These are phyloP conservation scores for Kuraishia ogatae DNA, from an alignment of 805 yeast species.

Conservation along the genomic window DNA sequence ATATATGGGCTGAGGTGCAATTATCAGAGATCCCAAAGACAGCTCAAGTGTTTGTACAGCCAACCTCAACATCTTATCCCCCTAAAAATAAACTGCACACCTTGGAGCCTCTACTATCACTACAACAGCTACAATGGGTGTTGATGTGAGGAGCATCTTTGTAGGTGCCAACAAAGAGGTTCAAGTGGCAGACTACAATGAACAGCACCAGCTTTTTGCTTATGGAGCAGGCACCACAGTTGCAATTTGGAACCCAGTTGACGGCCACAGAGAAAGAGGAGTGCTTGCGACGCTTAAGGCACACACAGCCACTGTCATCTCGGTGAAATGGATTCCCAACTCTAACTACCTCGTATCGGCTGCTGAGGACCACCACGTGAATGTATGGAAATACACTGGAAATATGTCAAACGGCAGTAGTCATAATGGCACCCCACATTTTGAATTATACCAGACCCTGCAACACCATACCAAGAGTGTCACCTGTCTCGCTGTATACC, in stretches of 20 bases:
- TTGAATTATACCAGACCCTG: slow-evolving; percentile 19
- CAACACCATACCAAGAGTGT: slow-evolving; percentile 41
- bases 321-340: slow-evolving; percentile 48
- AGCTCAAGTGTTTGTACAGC: neutral
- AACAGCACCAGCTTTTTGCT: slow-evolving; percentile 36
- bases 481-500: slow-evolving; percentile 38
- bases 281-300: slow-evolving; percentile 48
- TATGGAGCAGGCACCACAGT: slow-evolving; percentile 62
- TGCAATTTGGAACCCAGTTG: slow-evolving; percentile 63
- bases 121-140: neutral
- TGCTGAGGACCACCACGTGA: slow-evolving; percentile 57
- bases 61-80: too few species aligned
- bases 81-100: neutral
- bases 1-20: neutral
- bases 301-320: slow-evolving; percentile 56
- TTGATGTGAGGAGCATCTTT: slow-evolving; percentile 39
- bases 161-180: slow-evolving; percentile 68
- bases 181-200: slow-evolving; percentile 45
- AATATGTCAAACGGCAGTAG: slow-evolving; percentile 3
- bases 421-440: slow-evolving; percentile 13
- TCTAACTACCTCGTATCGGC: slow-evolving; percentile 45
- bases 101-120: neutral
- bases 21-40: neutral
- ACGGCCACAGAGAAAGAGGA: slow-evolving; percentile 28
- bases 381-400: slow-evolving; percentile 42